Evolutionary conservation across 1,284 basidiomycete species (phyloP), one percentile per base, ranked within the genome.

Genomic region (Lentinus polychrous): DNA sequence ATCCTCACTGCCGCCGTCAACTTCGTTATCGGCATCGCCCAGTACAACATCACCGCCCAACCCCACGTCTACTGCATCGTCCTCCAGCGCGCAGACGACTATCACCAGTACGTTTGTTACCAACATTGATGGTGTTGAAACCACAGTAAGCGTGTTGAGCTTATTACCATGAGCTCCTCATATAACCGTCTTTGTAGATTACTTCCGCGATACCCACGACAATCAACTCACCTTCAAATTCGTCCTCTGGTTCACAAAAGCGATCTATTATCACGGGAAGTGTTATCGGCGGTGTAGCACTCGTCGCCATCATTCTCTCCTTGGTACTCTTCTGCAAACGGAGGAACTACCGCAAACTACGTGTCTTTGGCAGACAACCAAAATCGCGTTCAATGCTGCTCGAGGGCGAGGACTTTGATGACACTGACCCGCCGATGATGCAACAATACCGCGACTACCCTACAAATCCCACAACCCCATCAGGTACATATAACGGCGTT

Each of bases 371-470:
- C 23, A 60, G 66, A 31, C 63, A 61, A 22, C 65, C 65, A 10
- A 61, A 66, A 12, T 66, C 71, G 11, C 64, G 74, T 12, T 62
- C 65, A 0, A 64, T 62, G 18, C 54, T 76, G 2, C 66, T 76
- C 38, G 68, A 68, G 2, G 73, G 69, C 37, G 78, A 78, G 33
- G 74, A 73, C 50, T 62, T 72, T 49, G 71, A 74, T 48, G 67
- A 74, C 45, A 60, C 66, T 49, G 58, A 66, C 32, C 59, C 55
- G 8, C 63, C 67, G 32, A 62, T 57, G 56, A 52, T 52, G 23
- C 27, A 10, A 14, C 47, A 53, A 14, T 68, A 67, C 52, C 50
- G 53, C 8, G 66, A 67, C 50, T 64, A 66, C 50, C 61, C 62
- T 1, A 58, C 60, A 5, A 60, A 64, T 45, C 52, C 59, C 46